Percentiles rank a stretch among this genome's conserved stretches.
Conservation (phyloP, 345 rosid genomes). For the Syzygium aqueum region DNA sequence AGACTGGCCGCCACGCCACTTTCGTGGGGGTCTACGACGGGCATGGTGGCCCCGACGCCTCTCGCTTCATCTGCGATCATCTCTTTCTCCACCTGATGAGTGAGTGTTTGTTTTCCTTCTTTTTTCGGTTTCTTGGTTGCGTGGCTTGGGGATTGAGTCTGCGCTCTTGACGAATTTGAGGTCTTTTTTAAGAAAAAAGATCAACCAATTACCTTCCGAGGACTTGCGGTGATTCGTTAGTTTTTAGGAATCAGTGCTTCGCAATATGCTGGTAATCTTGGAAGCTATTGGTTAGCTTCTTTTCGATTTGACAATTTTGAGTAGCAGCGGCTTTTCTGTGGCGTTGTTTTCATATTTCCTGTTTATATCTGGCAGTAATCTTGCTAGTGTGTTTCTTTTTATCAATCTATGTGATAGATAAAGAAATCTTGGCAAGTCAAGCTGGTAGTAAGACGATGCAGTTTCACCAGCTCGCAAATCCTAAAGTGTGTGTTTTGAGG, state of each 20-base stretch:
- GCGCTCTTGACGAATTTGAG: neutral
- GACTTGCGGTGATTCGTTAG: neutral
- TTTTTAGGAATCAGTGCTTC: neutral
- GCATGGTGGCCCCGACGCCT: constrained; percentile 95
- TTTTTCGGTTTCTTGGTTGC: neutral
- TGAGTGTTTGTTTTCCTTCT: constrained; percentile 10
- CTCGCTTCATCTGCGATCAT: constrained; percentile 70
- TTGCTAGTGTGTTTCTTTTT: neutral
- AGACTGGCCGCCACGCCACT: constrained; percentile 51
- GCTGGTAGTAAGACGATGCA: neutral
- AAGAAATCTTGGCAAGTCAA: neutral
- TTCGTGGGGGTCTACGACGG: constrained; percentile 93
- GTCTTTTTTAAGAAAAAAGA: neutral
- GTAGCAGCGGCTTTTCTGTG: neutral
- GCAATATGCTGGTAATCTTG: neutral
- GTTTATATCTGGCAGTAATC: neutral
- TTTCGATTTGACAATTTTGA: neutral
- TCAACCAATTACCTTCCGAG: neutral
- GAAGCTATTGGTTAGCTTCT: neutral
- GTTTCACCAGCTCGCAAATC: neutral
- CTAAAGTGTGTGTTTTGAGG: neutral
- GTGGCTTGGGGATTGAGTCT: neutral
- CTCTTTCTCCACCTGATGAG: constrained; percentile 71
- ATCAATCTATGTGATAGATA: neutral
- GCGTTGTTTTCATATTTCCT: neutral